Evolutionary conservation across 495 filamentous ascomycete species (phyloP).

Genomic region (Mytilinidion resinicola): DNA sequence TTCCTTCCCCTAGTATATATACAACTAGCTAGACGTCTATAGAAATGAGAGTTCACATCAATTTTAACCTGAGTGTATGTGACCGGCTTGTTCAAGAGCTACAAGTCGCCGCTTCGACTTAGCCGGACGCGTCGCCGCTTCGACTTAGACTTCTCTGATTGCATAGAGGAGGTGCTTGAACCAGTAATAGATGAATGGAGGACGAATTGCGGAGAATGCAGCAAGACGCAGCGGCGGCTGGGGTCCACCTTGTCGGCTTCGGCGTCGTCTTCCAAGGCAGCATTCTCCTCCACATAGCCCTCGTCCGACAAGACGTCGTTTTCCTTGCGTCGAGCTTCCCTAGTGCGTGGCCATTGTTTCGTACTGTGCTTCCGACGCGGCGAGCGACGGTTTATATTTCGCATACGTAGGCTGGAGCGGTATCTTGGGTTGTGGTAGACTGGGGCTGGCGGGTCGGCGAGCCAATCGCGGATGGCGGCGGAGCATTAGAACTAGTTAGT

Average conservation of each 20-base stretch:
- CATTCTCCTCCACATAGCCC: no score
- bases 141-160: conserved; percentile 16
- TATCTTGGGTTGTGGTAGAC: conserved; percentile 1
- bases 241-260: background rate
- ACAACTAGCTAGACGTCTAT: no score
- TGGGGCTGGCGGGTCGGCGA: no score
- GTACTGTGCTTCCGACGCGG: background rate
- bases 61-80: no score
- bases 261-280: no score
- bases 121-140: conserved; percentile 13
- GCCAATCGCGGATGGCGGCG: no score
- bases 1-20: no score
- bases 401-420: conserved; percentile 6
- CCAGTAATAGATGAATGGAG: background rate
- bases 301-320: background rate
- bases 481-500: no score
- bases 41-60: no score
- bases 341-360: no score
- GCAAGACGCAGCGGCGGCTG: background rate
- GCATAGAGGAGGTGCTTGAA: conserved; percentile 5
- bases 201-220: background rate
- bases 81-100: conserved; percentile 16
- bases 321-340: background rate
- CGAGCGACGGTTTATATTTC: conserved; percentile 4
- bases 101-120: conserved; percentile 11